A percentile compares a stretch with the other conserved stretches of the same genome.
Conservation (phyloP, 352 stramenopile species). For the Globisporangium heterothallicum region DNA sequence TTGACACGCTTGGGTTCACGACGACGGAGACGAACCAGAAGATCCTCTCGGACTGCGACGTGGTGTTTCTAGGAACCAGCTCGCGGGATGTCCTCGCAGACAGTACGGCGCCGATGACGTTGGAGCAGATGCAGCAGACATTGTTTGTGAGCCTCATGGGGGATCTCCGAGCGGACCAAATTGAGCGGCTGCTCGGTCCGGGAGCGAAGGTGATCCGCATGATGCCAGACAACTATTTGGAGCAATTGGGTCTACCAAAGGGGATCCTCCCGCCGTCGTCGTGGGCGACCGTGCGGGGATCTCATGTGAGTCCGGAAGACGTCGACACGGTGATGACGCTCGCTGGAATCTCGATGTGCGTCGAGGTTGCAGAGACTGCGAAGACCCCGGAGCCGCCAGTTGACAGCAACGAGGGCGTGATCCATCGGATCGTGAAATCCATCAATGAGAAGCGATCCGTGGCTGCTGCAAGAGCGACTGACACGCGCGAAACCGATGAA, state of each 20-base stretch:
- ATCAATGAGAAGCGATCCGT: constrained; percentile 24
- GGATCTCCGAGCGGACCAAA: constrained; percentile 44
- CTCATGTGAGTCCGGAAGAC: constrained; percentile 45
- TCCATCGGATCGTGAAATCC: constrained; percentile 27
- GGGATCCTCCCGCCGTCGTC: constrained; percentile 36
- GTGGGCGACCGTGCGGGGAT: constrained; percentile 55
- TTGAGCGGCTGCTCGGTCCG: constrained; percentile 51
- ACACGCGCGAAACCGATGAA: neutral
- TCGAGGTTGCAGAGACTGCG: constrained; percentile 29
- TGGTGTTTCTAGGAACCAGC: constrained; percentile 65
- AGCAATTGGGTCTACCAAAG: constrained; percentile 46
- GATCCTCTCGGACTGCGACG: constrained; percentile 60
- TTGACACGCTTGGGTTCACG: constrained; percentile 56
- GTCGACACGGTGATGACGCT: constrained; percentile 51
- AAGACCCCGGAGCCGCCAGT: constrained; percentile 2
- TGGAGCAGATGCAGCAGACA: constrained; percentile 26
- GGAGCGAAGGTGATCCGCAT: constrained; percentile 71
- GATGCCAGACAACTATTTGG: constrained; percentile 59
- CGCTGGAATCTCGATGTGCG: constrained; percentile 42
- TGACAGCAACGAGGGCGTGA: constrained; percentile 17
- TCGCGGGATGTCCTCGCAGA: constrained; percentile 36
- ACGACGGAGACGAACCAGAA: constrained; percentile 50
- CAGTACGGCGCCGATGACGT: constrained; percentile 14
- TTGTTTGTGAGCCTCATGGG: constrained; percentile 73
- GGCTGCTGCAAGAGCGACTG: constrained; percentile 9